Conservation (phyloP, 169 alveolate species). For the Eimeria acervulina region DNA sequence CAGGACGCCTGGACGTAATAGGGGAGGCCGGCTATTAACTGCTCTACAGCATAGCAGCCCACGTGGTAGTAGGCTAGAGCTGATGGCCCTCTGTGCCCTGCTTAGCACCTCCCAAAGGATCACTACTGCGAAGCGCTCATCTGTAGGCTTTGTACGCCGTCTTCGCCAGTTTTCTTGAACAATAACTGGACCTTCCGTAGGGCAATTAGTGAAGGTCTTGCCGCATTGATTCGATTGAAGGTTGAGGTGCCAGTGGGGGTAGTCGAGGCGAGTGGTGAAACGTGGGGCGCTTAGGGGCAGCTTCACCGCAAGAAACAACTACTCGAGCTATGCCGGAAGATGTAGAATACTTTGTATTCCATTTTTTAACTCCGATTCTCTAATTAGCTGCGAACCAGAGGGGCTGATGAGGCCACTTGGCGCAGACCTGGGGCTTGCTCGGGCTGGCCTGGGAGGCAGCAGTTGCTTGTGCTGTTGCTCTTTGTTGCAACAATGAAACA, state of each 20-base stretch:
- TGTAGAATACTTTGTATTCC: background rate
- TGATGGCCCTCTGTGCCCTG: background rate
- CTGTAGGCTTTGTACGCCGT: conserved; percentile 7
- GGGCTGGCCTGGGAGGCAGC: conserved; percentile 69
- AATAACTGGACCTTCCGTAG: background rate
- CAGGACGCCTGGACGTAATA: background rate
- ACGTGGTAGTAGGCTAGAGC: background rate
- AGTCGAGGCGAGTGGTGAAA: background rate
- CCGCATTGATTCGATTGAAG: conserved; percentile 18
- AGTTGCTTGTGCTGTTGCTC: conserved; percentile 12
- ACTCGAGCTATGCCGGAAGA: background rate
- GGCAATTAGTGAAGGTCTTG: background rate
- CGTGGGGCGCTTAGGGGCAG: background rate
- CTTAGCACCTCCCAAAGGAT: background rate
- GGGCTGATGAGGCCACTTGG: conserved; percentile 53
- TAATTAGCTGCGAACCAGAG: background rate
- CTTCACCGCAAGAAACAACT: background rate
- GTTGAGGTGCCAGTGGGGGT: conserved; percentile 16
- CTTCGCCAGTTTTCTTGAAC: background rate
- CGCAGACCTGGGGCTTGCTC: conserved; percentile 71
- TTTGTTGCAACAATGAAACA: conserved; percentile 36
- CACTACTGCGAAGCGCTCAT: background rate
- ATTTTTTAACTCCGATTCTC: background rate
- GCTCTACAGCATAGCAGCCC: background rate
- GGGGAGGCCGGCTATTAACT: background rate